Evolutionary conservation across 1,284 basidiomycete species (phyloP).

Genomic region (Wallemia mellicola): DNA sequence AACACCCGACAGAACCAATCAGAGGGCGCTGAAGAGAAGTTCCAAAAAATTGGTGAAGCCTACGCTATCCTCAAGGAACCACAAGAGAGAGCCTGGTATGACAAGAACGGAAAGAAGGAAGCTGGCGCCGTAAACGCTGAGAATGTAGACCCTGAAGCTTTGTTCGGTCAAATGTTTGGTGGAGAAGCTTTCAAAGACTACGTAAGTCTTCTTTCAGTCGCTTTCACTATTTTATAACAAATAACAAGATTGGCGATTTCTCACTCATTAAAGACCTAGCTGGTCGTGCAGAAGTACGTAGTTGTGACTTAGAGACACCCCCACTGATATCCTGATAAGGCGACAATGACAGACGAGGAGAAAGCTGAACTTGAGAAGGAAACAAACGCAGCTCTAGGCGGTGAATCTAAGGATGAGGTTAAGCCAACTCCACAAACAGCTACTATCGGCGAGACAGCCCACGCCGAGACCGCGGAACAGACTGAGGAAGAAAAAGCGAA

Average conservation of each 20-base stretch:
- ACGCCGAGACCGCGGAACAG: constrained; percentile 9
- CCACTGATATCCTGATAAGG: constrained; percentile 6
- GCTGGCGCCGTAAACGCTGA: constrained; percentile 26
- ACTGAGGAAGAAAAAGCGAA: constrained; percentile 8
- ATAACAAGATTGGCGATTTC: constrained; percentile 54
- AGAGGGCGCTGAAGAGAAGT: constrained; percentile 61
- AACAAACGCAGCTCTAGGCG: constrained; percentile 5
- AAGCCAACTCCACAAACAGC: constrained; percentile 6
- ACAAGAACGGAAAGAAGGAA: constrained; percentile 60
- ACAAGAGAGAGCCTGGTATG: constrained; percentile 65
- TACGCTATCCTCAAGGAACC: constrained; percentile 11
- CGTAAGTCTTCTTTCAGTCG: constrained; percentile 21
- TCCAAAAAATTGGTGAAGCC: constrained; percentile 62
- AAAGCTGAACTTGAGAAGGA: constrained; percentile 49
- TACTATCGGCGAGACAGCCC: constrained; percentile 6
- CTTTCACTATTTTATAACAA: background rate
- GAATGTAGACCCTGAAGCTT: constrained; percentile 3
- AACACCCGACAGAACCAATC: constrained; percentile 81
- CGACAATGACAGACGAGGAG: constrained; percentile 49
- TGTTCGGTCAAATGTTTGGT: constrained; percentile 33
- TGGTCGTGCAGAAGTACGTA: constrained; percentile 31
- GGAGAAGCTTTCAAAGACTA: constrained; percentile 61
- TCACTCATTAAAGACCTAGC: constrained; percentile 77
- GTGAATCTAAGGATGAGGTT: constrained; percentile 4
- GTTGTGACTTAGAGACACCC: background rate